A percentile compares a stretch with the other conserved stretches of the same genome.
Evolutionary conservation across 208 protist species (phyloP).

Genomic region (Trypanosoma mega): DNA sequence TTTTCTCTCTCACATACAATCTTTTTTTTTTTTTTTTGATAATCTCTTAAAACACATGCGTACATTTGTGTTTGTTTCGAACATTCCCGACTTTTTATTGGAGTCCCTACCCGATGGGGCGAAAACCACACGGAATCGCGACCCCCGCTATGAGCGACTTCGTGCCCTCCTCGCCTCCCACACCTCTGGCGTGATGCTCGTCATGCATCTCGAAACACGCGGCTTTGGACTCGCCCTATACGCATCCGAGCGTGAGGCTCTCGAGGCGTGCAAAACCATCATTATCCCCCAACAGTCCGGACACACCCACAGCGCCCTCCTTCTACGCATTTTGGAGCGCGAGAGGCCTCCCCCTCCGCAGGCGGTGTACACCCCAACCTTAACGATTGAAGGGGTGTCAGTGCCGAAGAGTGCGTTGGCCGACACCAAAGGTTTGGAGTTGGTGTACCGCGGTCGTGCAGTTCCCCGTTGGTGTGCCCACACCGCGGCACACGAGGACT

Average conservation of each 20-base stretch:
- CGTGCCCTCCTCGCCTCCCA: constrained; percentile 70
- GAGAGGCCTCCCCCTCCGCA: constrained; percentile 64
- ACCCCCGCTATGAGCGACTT: constrained; percentile 84
- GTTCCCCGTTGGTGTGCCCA: constrained; percentile 71
- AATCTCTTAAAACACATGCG: constrained; percentile 24
- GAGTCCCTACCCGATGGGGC: constrained; percentile 31
- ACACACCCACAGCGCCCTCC: constrained; percentile 41
- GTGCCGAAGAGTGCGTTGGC: constrained; percentile 69
- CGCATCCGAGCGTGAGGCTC: constrained; percentile 76
- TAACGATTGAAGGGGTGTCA: constrained; percentile 61
- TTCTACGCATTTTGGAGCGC: constrained; percentile 70
- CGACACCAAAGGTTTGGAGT: constrained; percentile 68
- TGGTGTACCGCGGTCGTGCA: constrained; percentile 64
- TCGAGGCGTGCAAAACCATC: constrained; percentile 74
- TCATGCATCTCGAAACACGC: constrained; percentile 79
- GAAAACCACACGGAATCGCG: constrained; percentile 34
- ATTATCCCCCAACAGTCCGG: constrained; percentile 45
- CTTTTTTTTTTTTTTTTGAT: background rate
- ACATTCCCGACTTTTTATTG: constrained; percentile 78
- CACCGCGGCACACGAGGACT: constrained; percentile 66
- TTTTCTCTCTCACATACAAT: background rate
- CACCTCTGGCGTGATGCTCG: constrained; percentile 83
- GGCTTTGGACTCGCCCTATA: constrained; percentile 81
- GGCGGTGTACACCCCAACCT: constrained; percentile 75
- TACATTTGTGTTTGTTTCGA: constrained; percentile 87